Base-by-base conservation (phyloP, 2,329 filamentous ascomycete species). In the Onygenales sp. region DNA sequence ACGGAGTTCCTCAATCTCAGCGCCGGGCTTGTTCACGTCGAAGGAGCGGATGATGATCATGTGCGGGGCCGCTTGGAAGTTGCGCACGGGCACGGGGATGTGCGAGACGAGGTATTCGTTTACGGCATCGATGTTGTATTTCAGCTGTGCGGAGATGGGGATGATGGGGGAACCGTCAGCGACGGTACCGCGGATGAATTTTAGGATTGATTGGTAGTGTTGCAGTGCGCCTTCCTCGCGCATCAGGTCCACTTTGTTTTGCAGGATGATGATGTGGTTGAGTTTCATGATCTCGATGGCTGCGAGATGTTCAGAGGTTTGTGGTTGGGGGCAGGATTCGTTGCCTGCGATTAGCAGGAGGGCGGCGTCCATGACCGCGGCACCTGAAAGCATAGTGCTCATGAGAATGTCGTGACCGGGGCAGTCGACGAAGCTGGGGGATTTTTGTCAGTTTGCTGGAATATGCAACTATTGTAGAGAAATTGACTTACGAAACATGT, bases 261-360 rank as follows among this genome's bases (percentile, higher is more conserved):
- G 93, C 55, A 98, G 83, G 67, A 98, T 97, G 71, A 98, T 95
- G 74, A 98, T 96, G 77, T 98, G 94, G 73, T 95, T 90, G 59
- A 98, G 83, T 81, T 98, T 98, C 93, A 98, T 98, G 70, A 98
- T 98, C 74, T 98, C 93, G 68, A 98, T 97, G 61, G 93, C 93
- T 61, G 93, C 93, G 77, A 98, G 80, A 80, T 98, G 93, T 77
- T 98, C 93, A 27, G 92, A 96, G 14, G 93, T 98, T 76, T 98
- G 93, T 49, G 93, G 93, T 74, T 98, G 93, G 36, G 93, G 93
- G 77, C 93, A 97, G 51, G 88, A 85, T 85, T 98, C 93, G 77
- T 98, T 98, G 70, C 93, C 93, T 57, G 93, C 93, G 69, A 98
- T 96, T 52, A 98, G 81, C 53, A 98, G 83, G 56, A 98, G 82